Conservation (phyloP, 2,329 filamentous ascomycete species). For the Elsinoe arachidis region DNA sequence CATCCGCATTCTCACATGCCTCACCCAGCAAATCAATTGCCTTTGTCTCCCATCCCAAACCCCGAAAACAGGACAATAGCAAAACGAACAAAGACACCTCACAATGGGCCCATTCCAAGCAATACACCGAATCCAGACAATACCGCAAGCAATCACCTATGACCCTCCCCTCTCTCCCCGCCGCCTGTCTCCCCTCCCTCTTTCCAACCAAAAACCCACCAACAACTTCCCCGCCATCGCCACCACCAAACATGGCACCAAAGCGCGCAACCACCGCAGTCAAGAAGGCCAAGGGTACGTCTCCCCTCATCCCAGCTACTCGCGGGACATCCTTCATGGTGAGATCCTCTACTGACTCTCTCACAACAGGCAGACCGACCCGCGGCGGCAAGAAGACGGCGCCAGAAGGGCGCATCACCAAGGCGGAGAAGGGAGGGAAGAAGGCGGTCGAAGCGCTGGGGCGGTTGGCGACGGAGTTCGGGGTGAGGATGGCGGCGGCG, state of each 20-base stretch:
- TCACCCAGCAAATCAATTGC: background rate
- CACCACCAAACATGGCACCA: background rate
- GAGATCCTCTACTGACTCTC: no score
- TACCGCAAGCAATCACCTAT: background rate
- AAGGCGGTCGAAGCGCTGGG: no score
- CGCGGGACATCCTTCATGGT: background rate
- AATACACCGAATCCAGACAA: background rate
- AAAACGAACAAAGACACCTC: background rate
- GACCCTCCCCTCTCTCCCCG: background rate
- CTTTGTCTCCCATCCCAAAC: background rate
- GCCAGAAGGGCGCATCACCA: no score
- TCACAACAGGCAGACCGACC: no score
- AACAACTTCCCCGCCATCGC: background rate
- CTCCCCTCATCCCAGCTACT: background rate
- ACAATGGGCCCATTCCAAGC: background rate
- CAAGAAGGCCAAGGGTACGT: background rate
- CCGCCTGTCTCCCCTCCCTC: background rate
- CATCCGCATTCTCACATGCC: no score
- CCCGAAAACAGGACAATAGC: background rate
- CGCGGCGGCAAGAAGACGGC: no score
- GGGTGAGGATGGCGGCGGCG: no score
- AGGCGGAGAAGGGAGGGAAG: no score
- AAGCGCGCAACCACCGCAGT: background rate
- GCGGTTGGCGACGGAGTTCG: no score
- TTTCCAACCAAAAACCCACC: background rate